Evolutionary conservation across 2,329 filamentous ascomycete genomes (phyloP), one percentile per base, ranked within the genome.

Genomic region (Didymella exigua): DNA sequence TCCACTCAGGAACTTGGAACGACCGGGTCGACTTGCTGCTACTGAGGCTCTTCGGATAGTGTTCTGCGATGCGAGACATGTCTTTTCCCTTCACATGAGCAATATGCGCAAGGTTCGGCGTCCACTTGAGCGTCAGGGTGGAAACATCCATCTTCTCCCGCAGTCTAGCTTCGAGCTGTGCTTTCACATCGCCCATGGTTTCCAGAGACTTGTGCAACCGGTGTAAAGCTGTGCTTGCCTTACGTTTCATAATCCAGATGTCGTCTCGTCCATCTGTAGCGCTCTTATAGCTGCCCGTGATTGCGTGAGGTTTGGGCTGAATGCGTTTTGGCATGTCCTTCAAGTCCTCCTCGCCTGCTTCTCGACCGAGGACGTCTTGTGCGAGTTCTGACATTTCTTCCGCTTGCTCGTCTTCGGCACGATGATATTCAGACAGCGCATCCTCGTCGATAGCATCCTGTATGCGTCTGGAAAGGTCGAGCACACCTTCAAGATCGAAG

Each of bases 1-100:
- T 92, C 95, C 95, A 99, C 64, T 90, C 87, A 0, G 89, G 82
- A 4, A 91, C 80, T 69, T 96, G 89, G 71, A 97, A 93, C 1
- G 92, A 90, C 27, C 88, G 86, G 0, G 95, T 97, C 10, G 86
- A 89, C 63, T 91, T 95, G 63, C 89, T 93, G 2, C 91, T 88
- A 27, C 88, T 89, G 44, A 98, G 82, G 49, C 81, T 85, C 71
- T 78, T 69, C 11, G 81, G 57, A 75, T 77, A 41, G 71, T 74
- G 45, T 79, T 45, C 7, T 6, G 63, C 63, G 6, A 68, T 68
- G n/a, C 71, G 67, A 13, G 62, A 43, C 4, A 60, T 62, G 66
- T 95, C 89, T 72, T 89, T 93, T 29, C 91, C 91, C 74, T 89
- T 95, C 65, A 98, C 84, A 71, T 98, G 93, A 65, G 90, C 93